Evolutionary conservation across 805 yeast species (phyloP).

Genomic region (Crinitomyces ghanaensis): DNA sequence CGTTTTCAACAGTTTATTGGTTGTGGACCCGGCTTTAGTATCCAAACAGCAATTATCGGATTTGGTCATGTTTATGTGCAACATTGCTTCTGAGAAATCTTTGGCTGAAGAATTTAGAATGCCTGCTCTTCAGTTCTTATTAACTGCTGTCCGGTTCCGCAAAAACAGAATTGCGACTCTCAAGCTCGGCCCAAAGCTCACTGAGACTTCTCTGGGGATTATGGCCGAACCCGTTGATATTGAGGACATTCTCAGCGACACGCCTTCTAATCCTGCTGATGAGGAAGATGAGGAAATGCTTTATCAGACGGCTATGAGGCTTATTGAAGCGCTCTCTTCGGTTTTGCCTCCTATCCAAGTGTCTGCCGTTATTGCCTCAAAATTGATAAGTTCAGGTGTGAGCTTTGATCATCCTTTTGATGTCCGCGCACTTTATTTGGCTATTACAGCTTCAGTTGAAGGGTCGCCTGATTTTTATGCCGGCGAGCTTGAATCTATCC

Average conservation of each 20-base stretch:
- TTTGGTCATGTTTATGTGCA: slow-evolving; percentile 56
- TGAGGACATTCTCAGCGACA: slow-evolving; percentile 68
- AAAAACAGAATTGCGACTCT: slow-evolving; percentile 68
- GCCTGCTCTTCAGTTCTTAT: slow-evolving; percentile 74
- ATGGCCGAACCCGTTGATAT: slow-evolving; percentile 71
- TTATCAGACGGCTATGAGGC: slow-evolving; percentile 62
- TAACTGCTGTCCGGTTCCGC: slow-evolving; percentile 67
- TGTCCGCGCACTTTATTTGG: slow-evolving; percentile 77
- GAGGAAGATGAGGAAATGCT: slow-evolving; percentile 89
- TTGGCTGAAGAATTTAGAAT: slow-evolving; percentile 74
- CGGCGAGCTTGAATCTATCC: slow-evolving; percentile 58
- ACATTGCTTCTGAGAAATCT: slow-evolving; percentile 51
- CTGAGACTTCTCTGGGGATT: slow-evolving; percentile 60
- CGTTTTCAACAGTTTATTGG: slow-evolving; percentile 67
- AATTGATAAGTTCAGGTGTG: slow-evolving; percentile 32
- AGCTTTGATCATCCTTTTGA: slow-evolving; percentile 53
- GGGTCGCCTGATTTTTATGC: slow-evolving; percentile 93
- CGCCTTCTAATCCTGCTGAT: too few species aligned
- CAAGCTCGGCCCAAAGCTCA: slow-evolving; percentile 74
- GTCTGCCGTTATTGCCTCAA: slow-evolving; percentile 63
- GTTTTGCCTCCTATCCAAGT: slow-evolving; percentile 92
- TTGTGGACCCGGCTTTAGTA: slow-evolving; percentile 64
- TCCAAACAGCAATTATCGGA: slow-evolving; percentile 65
- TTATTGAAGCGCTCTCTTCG: slow-evolving; percentile 64
- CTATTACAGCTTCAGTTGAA: slow-evolving; percentile 70